Evolutionary conservation across 2,329 filamentous ascomycete species (phyloP), one percentile per base, ranked within the genome.

Genomic region (Xylariaceae sp.): DNA sequence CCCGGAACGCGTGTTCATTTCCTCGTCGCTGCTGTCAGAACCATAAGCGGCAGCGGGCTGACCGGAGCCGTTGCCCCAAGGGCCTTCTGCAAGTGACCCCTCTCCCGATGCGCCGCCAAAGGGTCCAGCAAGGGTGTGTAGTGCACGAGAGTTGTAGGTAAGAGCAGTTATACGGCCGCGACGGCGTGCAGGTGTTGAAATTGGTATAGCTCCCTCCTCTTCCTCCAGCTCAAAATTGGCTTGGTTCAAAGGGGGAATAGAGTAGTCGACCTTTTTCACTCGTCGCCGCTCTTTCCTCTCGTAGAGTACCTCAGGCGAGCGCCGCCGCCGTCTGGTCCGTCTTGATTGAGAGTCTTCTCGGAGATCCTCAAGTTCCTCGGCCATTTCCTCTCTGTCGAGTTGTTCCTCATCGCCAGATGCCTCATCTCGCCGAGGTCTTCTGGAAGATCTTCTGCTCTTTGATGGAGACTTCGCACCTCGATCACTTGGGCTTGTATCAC

Each of bases 1-100:
- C 53, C 72, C 68, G 68, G 77, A 81, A 52, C 86, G 81, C 56
- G 85, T 82, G 56, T 80, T 77, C 69, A 82, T 83, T 63, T 99
- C 94, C 58, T 99, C 94, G 61, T 99, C 94, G 66, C 94, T 99
- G 68, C 90, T 96, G 66, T 99, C 94, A 6, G 92, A 96, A 62
- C 97, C 94, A 9, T 85, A 87, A 46, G 87, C 89, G 27, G 86
- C 90, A 12, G 58, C 87, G n/a, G 46, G 32, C 12, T 57, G 58
- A 15, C 58, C 87, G 11, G 48, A 38, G n/a, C 81, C 86, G 39
- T 82, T 82, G 48, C 85, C 87, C 75, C 85, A 88, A 5, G 87
- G 85, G 1, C 89, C 89, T 53, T 77, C 83, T 48, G 92, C 79
- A 11, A 94, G 75, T 14, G 89, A 82, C 31, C 84, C 79, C 39